Evolutionary conservation across 768 basidiomycete genomes (phyloP).

Genomic region (Serendipita sp.): DNA sequence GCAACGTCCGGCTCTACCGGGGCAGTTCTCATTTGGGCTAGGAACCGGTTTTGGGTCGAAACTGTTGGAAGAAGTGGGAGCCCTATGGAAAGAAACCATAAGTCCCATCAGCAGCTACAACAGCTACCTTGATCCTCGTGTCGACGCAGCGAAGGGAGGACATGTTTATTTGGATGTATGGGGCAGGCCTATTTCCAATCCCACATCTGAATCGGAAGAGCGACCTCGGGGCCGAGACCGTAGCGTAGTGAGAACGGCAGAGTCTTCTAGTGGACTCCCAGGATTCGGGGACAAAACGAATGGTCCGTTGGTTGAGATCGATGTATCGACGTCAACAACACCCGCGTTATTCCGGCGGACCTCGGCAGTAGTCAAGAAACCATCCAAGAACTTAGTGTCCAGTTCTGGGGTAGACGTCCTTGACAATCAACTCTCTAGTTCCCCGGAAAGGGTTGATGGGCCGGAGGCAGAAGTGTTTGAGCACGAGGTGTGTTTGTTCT

Average conservation of each 20-base stretch:
- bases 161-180: conserved; percentile 1
- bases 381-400: not conserved
- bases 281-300: not conserved
- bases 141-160: not conserved
- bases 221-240: not conserved
- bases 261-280: not conserved
- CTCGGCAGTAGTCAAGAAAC: not conserved
- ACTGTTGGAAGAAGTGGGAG: not conserved
- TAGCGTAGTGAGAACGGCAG: not conserved
- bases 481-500: not conserved
- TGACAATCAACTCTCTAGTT: not conserved
- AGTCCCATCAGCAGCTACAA: not conserved
- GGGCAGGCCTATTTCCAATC: not conserved
- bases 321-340: not conserved
- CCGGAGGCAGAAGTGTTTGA: not conserved
- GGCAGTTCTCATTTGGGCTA: not conserved
- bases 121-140: not conserved
- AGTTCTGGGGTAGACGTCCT: not conserved
- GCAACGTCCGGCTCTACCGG: not conserved
- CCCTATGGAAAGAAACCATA: not conserved
- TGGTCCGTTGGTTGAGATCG: not conserved
- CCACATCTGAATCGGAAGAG: not conserved
- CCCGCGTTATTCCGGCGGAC: not conserved
- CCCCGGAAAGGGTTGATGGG: not conserved
- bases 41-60: not conserved